Conservation (phyloP, 768 basidiomycete genomes). For the Lanmaoa pseudosensibilis region DNA sequence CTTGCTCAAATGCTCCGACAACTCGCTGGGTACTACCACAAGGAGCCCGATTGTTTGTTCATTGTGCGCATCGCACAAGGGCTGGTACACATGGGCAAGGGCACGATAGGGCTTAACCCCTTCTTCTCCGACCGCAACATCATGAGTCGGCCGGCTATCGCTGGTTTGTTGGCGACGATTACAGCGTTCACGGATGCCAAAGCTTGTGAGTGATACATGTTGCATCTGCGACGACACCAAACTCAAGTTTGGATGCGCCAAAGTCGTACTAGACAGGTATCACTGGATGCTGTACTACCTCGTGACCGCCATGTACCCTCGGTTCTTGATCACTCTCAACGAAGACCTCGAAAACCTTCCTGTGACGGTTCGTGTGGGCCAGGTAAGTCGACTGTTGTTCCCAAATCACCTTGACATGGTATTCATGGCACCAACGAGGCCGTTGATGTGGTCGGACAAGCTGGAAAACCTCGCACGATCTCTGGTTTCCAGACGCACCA, state of each 20-base stretch:
- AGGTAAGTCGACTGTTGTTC: constrained; percentile 45
- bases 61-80: constrained; percentile 96
- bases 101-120: constrained; percentile 94
- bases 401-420: not conserved
- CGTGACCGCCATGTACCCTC: constrained; percentile 94
- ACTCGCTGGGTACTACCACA: constrained; percentile 96
- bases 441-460: constrained; percentile 96
- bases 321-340: constrained; percentile 96
- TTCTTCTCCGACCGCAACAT: constrained; percentile 93
- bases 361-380: constrained; percentile 93
- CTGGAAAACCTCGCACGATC: constrained; percentile 94
- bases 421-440: constrained; percentile 49
- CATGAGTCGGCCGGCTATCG: constrained; percentile 86
- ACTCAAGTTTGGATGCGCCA: constrained; percentile 1
- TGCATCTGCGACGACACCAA: not conserved
- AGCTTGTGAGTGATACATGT: constrained; percentile 63
- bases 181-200: constrained; percentile 94
- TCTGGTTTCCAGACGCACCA: constrained; percentile 98
- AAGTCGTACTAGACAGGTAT: constrained; percentile 91
- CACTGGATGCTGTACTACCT: constrained; percentile 99
- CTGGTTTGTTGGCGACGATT: constrained; percentile 84
- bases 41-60: constrained; percentile 95
- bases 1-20: constrained; percentile 97
- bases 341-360: constrained; percentile 85
- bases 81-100: constrained; percentile 99